phyloP scores from a whole-genome alignment of 2,329 filamentous ascomycete species.

The Kalaharituber pfeilii region DNA sequence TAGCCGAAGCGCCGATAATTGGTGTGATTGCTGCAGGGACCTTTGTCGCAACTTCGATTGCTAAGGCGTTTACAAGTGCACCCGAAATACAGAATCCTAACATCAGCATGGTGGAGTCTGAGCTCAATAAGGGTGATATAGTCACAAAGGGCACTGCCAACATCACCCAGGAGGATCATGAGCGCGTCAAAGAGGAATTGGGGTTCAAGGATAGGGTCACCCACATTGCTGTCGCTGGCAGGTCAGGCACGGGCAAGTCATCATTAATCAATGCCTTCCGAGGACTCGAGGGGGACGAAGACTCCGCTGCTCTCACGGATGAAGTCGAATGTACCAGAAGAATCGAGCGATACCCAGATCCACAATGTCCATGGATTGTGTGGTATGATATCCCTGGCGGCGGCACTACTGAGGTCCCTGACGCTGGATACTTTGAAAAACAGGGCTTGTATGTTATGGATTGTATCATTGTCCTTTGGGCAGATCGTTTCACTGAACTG shows the following conservation, averaged over 20 bases:
- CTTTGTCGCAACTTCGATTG: no score
- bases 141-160: no score
- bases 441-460: constrained; percentile 7
- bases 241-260: no score
- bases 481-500: constrained; percentile 3
- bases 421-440: constrained; percentile 3
- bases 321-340: not conserved
- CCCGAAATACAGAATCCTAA: no score
- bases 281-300: not conserved
- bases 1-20: no score
- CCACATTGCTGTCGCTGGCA: not conserved
- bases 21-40: constrained; percentile 13
- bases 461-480: constrained; percentile 1
- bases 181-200: no score
- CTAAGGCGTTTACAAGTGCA: no score
- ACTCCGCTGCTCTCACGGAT: not conserved
- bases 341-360: not conserved
- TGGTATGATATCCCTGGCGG: constrained; percentile 8
- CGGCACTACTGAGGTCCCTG: constrained; percentile 3
- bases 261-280: constrained; percentile 6
- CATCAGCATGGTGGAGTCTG: no score
- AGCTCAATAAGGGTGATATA: no score
- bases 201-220: no score
- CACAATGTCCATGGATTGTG: not conserved
- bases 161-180: no score